phyloP scores from a whole-genome alignment of 768 basidiomycete genomes.

The Panus rudis region DNA sequence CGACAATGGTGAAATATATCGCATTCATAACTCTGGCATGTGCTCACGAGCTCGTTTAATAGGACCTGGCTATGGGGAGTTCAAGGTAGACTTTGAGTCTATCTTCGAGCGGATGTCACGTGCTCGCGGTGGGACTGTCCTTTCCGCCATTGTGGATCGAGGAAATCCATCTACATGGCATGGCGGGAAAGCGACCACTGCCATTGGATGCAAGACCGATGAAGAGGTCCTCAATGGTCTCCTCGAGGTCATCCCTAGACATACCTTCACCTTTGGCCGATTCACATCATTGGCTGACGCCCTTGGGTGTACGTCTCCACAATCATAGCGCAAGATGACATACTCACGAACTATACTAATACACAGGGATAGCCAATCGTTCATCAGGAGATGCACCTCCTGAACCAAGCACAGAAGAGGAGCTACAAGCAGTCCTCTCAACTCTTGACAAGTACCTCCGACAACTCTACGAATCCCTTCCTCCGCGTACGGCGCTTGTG shows the following conservation, averaged over 20 bases:
- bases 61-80: constrained; percentile 79
- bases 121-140: constrained; percentile 37
- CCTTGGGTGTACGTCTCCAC: constrained; percentile 67
- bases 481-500: constrained; percentile 73
- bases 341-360: too few relatives aligned
- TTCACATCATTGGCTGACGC: constrained; percentile 76
- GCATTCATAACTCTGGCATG: not conserved
- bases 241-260: constrained; percentile 46
- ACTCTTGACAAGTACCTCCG: constrained; percentile 56
- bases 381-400: constrained; percentile 28
- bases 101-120: constrained; percentile 83
- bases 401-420: constrained; percentile 8
- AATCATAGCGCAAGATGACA: too few relatives aligned
- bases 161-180: constrained; percentile 83
- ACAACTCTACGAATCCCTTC: constrained; percentile 60
- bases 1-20: constrained; percentile 41
- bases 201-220: constrained; percentile 69
- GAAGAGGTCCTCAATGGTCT: constrained; percentile 72
- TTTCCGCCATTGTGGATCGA: constrained; percentile 74
- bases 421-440: constrained; percentile 26
- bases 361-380: constrained; percentile 58
- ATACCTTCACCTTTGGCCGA: constrained; percentile 81
- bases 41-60: not conserved
- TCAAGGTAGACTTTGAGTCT: constrained; percentile 75
- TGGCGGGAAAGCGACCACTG: constrained; percentile 73